phyloP scores from a whole-genome alignment of 2,329 filamentous ascomycete genomes.

The Dactylellina parvicollis region DNA sequence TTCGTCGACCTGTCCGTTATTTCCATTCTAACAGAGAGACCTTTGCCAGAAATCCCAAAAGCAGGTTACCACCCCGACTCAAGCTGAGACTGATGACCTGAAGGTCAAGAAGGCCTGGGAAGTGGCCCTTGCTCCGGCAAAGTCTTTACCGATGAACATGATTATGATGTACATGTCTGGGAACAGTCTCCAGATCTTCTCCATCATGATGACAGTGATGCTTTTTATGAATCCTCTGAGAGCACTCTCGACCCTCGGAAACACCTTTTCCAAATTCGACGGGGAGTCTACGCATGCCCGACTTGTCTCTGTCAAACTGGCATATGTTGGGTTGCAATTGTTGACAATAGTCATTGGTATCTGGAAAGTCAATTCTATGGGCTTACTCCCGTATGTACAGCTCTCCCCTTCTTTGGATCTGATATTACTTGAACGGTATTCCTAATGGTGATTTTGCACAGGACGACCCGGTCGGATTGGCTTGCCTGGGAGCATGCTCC shows the following conservation, averaged over 20 bases:
- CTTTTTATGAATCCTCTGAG: conserved; percentile 95
- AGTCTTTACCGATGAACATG: conserved; percentile 95
- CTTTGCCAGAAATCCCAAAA: conserved; percentile 64
- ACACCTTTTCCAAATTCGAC: conserved; percentile 90
- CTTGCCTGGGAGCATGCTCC: conserved; percentile 80
- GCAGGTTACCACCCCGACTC: conserved; percentile 70
- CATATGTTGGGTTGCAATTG: conserved; percentile 88
- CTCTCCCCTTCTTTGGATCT: background rate
- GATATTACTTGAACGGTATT: background rate
- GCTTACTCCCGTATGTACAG: conserved; percentile 80
- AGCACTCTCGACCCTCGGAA: conserved; percentile 82
- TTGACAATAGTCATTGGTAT: conserved; percentile 84
- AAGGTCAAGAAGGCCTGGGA: conserved; percentile 99
- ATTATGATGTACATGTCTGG: conserved; percentile 99
- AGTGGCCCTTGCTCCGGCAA: conserved; percentile 89
- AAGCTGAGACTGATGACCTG: conserved; percentile 90
- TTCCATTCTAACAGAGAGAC: conserved; percentile 38
- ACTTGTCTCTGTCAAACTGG: conserved; percentile 78
- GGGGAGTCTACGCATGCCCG: conserved; percentile 80
- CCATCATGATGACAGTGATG: conserved; percentile 99
- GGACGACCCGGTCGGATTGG: conserved; percentile 96
- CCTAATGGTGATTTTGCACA: conserved; percentile 60
- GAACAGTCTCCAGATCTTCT: conserved; percentile 97
- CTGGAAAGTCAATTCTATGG: conserved; percentile 98
- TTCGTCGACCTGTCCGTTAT: conserved; percentile 65